These are phyloP conservation scores for Suillus cothurnatus DNA, from an alignment of 768 basidiomycete species.

Conservation along the genomic window DNA sequence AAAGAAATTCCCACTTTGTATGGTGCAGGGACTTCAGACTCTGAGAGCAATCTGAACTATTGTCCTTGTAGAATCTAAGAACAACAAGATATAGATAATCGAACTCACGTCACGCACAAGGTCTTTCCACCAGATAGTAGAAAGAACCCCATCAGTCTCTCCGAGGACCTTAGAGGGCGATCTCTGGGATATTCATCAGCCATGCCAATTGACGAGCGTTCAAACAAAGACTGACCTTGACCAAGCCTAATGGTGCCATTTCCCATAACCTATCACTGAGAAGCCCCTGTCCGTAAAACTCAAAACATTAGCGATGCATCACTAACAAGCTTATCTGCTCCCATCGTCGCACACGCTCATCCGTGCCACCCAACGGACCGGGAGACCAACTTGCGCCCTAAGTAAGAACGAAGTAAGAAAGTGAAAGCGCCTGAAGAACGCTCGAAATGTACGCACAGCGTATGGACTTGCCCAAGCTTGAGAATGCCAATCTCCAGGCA, in stretches of 20 bases:
- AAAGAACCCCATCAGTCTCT: slow-evolving; percentile 18
- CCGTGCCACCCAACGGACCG: slow-evolving; percentile 36
- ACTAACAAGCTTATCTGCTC: slow-evolving; percentile 47
- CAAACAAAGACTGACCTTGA: slow-evolving; percentile 31
- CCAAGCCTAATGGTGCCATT: slow-evolving; percentile 47
- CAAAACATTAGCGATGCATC: not conserved
- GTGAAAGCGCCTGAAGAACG: not conserved
- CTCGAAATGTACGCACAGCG: slow-evolving; percentile 38
- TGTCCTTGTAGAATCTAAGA: not conserved
- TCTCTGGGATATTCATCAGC: slow-evolving; percentile 28
- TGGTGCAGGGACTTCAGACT: slow-evolving; percentile 37
- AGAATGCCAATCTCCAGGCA: slow-evolving; percentile 41
- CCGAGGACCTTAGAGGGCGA: slow-evolving; percentile 40
- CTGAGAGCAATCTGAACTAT: slow-evolving; percentile 33
- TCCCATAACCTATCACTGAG: slow-evolving; percentile 48
- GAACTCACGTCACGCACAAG: slow-evolving; percentile 41
- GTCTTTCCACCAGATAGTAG: slow-evolving; percentile 40
- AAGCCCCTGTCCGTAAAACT: not conserved
- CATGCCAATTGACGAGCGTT: not conserved
- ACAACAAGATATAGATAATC: no score
- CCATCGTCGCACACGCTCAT: slow-evolving; percentile 39
- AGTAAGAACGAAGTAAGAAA: not conserved
- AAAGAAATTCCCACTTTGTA: slow-evolving; percentile 43
- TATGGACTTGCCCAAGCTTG: slow-evolving; percentile 53
- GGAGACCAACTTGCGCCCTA: slow-evolving; percentile 55